phyloP scores from a whole-genome alignment of 1,284 basidiomycete genomes.

The Leccinum pseudoinsigne region DNA sequence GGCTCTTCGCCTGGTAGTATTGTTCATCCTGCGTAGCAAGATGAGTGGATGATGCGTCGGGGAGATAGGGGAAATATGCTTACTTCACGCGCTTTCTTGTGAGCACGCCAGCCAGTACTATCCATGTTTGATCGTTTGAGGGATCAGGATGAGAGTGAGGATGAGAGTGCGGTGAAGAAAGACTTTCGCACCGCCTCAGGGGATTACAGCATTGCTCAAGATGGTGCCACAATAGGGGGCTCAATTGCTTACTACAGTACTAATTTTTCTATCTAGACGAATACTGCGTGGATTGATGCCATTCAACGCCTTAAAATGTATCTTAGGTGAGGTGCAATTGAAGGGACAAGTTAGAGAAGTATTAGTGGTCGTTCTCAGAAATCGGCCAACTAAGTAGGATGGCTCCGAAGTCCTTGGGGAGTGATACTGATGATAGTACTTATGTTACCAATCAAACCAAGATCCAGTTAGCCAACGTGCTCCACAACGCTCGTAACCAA shows the following conservation, averaged over 20 bases:
- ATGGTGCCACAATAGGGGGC: not conserved
- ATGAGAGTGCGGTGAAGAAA: not conserved
- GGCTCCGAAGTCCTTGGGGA: too few relatives aligned
- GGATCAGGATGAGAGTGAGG: not conserved
- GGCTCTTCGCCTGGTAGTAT: constrained; percentile 32
- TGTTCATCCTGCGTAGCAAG: constrained; percentile 42
- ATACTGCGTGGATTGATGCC: too few relatives aligned
- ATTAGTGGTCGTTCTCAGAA: too few relatives aligned
- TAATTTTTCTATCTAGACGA: not conserved
- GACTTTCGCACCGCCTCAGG: not conserved
- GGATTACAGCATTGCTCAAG: not conserved
- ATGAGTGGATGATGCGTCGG: not conserved
- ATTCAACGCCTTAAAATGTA: too few relatives aligned
- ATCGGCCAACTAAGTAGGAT: too few relatives aligned
- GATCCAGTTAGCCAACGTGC: constrained; percentile 62
- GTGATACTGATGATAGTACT: not conserved
- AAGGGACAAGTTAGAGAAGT: too few relatives aligned
- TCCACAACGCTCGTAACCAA: constrained; percentile 89
- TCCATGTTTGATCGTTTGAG: constrained; percentile 47
- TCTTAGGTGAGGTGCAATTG: too few relatives aligned
- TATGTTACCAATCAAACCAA: constrained; percentile 4
- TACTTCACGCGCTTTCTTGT: constrained; percentile 50
- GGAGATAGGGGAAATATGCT: constrained; percentile 4
- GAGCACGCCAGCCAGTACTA: constrained; percentile 67
- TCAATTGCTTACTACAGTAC: not conserved